A percentile compares a stretch with the other conserved stretches of the same genome.
Conservation (phyloP, 257 asterid species). For the Ballota nigra region DNA sequence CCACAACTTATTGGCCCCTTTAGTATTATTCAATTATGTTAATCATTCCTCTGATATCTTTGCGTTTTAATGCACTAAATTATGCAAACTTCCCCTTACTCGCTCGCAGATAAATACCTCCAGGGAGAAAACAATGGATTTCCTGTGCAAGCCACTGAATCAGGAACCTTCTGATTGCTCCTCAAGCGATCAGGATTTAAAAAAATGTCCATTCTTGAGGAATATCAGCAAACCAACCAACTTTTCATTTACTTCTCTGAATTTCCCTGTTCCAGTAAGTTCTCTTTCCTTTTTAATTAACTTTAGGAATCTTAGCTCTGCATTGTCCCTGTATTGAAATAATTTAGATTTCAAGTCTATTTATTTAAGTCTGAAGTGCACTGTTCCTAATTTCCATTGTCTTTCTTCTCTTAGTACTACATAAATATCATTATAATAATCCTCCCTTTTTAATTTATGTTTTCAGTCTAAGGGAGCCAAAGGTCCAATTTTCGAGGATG, state of each 20-base stretch:
- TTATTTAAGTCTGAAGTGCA: neutral
- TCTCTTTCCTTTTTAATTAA: neutral
- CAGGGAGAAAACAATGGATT: conserved; percentile 45
- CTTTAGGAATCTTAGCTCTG: neutral
- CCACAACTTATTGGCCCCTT: neutral
- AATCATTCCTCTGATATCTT: neutral
- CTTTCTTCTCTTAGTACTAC: conserved; percentile 1
- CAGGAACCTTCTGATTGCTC: conserved; percentile 52
- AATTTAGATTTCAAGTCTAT: neutral
- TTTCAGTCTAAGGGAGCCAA: conserved; percentile 48
- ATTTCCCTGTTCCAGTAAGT: conserved; percentile 56
- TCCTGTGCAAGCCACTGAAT: conserved; percentile 43
- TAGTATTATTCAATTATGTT: neutral
- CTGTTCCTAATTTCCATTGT: neutral
- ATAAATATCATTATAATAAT: conserved; percentile 7
- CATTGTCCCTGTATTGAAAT: neutral
- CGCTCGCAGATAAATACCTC: conserved; percentile 38
- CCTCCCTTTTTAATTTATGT: conserved; percentile 2
- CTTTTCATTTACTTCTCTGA: conserved; percentile 53
- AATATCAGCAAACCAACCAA: conserved; percentile 70
- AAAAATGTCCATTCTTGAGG: conserved; percentile 76
- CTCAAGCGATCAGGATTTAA: conserved; percentile 45
- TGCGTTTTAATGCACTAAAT: conserved; percentile 10
- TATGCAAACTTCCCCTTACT: neutral
- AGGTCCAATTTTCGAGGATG: conserved; percentile 89